Evolutionary conservation across 2,329 filamentous ascomycete species (phyloP), one percentile per base, ranked within the genome.

Genomic region (Aspergillus tubingensis): DNA sequence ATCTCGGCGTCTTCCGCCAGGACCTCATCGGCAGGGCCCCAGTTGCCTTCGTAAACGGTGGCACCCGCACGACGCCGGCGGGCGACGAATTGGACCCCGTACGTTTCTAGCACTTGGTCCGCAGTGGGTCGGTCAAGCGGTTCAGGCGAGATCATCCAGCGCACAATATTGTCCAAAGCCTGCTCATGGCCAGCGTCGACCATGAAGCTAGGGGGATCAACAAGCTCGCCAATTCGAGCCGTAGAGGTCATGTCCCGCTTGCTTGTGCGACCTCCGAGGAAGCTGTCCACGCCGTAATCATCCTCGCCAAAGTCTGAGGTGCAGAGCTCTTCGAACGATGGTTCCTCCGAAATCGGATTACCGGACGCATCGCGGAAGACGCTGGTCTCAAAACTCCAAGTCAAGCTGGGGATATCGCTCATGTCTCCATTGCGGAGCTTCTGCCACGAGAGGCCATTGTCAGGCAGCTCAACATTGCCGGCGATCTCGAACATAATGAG

Each of bases 1-100:
- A 88, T 88, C 73, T 88, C 86, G 49, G 84, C 81, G 72, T 84
- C 81, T 67, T 82, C 81, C 23, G 78, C 79, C 57, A 87, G 79
- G 19, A 87, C 80, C 63, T 88, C 84, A 65, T 88, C 88, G 23
- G 84, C 84, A 32, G 94, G 94, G 3, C 95, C 95, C 90, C 93
- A 99, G 74, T 91, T 95, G 64, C 95, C 95, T 79, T 99, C 95
- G 69, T 91, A 99, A 56, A 99, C 88, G 0, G 92, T 97, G n/a
- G 95, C 95, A 48, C 92, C 91, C 10, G 92, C 91, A 58, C 90
- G 88, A 58, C 92, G 88, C 63, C 92, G 88, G 54, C 82, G 80
- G 57, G 88, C 85, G 32, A 96, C 89, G 91, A 95, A 99, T 62
- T 84, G 85, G 55, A 96, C 84, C 23, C 92, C 91, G 52, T 88